Conservation (phyloP, 192 early-diverging fungal genomes). For the Coemansia sp. region DNA sequence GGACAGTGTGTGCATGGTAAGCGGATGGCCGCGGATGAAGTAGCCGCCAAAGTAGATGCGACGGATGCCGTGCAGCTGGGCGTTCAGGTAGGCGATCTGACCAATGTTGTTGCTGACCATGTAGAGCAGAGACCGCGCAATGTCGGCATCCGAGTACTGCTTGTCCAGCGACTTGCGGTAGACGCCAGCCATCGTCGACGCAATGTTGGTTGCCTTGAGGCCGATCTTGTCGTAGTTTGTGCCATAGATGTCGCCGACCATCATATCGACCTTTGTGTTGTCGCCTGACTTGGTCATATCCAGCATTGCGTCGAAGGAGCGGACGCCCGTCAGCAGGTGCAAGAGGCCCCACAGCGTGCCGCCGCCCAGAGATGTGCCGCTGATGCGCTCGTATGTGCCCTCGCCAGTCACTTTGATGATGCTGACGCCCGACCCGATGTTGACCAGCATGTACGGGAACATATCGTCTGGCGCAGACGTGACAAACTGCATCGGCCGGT, state of each 20-base stretch:
- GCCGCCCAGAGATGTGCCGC: constrained; percentile 87
- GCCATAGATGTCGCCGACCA: constrained; percentile 96
- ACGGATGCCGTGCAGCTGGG: constrained; percentile 82
- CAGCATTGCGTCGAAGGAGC: constrained; percentile 86
- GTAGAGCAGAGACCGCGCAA: constrained; percentile 86
- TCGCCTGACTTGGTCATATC: constrained; percentile 87
- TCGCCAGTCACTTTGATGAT: constrained; percentile 93
- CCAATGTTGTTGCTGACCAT: constrained; percentile 99
- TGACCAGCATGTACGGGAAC: constrained; percentile 95
- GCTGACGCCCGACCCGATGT: constrained; percentile 95
- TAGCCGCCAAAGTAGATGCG: constrained; percentile 97
- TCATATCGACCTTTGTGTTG: constrained; percentile 84
- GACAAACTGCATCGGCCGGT: constrained; percentile 67
- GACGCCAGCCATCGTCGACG: constrained; percentile 94
- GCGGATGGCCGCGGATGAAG: constrained; percentile 95
- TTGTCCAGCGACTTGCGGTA: constrained; percentile 78
- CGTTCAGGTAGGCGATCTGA: constrained; percentile 97
- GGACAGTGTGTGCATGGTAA: constrained; percentile 96
- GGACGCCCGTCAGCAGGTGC: constrained; percentile 82
- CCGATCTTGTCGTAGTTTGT: constrained; percentile 89
- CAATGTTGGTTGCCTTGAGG: constrained; percentile 90
- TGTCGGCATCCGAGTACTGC: constrained; percentile 74
- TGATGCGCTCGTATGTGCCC: constrained; percentile 84
- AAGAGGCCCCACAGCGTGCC: constrained; percentile 96
- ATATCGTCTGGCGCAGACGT: constrained; percentile 53